Conservation (phyloP, 805 yeast genomes). For the Starmerella potacharoeniae region DNA sequence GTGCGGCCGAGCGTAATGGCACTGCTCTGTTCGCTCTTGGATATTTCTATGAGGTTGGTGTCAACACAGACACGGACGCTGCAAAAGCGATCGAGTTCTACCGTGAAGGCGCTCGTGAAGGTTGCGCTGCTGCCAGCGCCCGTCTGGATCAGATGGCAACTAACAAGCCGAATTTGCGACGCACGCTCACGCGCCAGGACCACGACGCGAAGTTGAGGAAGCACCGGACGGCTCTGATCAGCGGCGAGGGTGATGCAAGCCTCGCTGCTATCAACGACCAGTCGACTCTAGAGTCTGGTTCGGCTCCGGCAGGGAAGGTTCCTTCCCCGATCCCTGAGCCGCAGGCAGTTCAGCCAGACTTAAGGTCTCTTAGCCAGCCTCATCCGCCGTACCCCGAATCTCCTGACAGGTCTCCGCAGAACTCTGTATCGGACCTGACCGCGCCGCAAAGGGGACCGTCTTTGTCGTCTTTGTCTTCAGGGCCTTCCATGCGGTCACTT, state of each 20-base stretch:
- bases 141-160: constrained; percentile 21
- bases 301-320: neutral
- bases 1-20: constrained; percentile 48
- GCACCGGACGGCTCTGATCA: constrained; percentile 12
- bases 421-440: neutral
- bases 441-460: neutral
- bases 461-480: neutral
- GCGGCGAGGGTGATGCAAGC: constrained; percentile 11
- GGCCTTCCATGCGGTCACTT: neutral
- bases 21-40: constrained; percentile 64
- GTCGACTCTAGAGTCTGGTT: constrained; percentile 3
- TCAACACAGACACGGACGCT: constrained; percentile 39
- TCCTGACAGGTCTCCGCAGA: constrained; percentile 2
- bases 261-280: constrained; percentile 14
- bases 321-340: constrained; percentile 1
- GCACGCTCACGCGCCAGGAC: constrained; percentile 18
- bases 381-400: constrained; percentile 14
- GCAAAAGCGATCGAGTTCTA: constrained; percentile 41
- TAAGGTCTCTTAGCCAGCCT: neutral
- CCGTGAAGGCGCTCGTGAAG: constrained; percentile 42
- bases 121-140: constrained; percentile 30
- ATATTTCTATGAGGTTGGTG: constrained; percentile 54
- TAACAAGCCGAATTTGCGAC: constrained; percentile 13
- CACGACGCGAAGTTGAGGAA: constrained; percentile 16
- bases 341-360: neutral